These are phyloP conservation scores for Alternaria atra DNA, from an alignment of 2,329 filamentous ascomycete species.

Conservation along the genomic window DNA sequence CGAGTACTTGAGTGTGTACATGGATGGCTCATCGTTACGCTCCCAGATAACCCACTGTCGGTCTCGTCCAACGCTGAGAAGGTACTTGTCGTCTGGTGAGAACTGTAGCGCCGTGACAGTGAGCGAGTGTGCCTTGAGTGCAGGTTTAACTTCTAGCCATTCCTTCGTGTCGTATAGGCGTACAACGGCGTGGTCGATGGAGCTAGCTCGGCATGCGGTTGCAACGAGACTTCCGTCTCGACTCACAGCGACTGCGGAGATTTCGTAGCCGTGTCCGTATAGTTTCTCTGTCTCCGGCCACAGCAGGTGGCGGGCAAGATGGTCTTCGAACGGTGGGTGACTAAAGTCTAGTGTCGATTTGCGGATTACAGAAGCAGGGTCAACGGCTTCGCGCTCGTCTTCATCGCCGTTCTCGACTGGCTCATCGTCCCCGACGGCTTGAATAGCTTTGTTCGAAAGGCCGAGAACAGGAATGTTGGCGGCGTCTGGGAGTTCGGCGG, in stretches of 20 bases:
- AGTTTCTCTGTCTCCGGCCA: constrained; percentile 98
- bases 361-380: constrained; percentile 65
- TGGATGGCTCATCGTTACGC: constrained; percentile 50
- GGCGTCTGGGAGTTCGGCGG: constrained; percentile 72
- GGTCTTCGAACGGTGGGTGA: constrained; percentile 87
- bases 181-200: constrained; percentile 92
- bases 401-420: constrained; percentile 51
- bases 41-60: constrained; percentile 88
- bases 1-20: constrained; percentile 68
- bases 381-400: constrained; percentile 63
- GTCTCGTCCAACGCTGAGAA: constrained; percentile 91
- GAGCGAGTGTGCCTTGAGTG: constrained; percentile 83
- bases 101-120: constrained; percentile 87
- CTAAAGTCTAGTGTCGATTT: constrained; percentile 71
- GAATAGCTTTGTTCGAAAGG: constrained; percentile 91
- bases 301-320: constrained; percentile 85
- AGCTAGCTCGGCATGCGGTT: constrained; percentile 92
- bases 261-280: constrained; percentile 97
- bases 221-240: constrained; percentile 80
- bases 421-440: constrained; percentile 57
- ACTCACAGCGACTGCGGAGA: constrained; percentile 83
- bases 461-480: constrained; percentile 95
- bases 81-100: constrained; percentile 73
- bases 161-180: constrained; percentile 84
- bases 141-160: constrained; percentile 88